A percentile compares a stretch with the other conserved stretches of the same genome.
These are phyloP conservation scores for Helicostylum pulchrum DNA, from an alignment of 192 early-diverging fungal species.

Conservation along the genomic window DNA sequence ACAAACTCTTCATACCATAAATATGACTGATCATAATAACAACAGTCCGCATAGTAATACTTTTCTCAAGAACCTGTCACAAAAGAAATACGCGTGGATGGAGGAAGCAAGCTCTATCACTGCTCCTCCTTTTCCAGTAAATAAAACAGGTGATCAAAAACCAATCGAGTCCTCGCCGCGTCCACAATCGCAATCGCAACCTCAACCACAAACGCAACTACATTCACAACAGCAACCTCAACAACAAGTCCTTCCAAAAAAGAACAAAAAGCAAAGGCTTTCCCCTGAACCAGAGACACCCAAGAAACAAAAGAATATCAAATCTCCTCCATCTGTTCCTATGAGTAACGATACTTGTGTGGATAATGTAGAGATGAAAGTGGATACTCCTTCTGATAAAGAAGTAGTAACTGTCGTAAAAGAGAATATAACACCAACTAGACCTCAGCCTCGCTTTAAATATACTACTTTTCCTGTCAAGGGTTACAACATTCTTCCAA, in stretches of 20 bases:
- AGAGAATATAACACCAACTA: background rate
- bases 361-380: too few relatives aligned
- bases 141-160: too few relatives aligned
- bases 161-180: background rate
- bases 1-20: background rate
- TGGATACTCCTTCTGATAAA: too few relatives aligned
- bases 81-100: slow-evolving; percentile 40
- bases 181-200: background rate
- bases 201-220: background rate
- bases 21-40: slow-evolving; percentile 15
- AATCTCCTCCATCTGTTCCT: background rate
- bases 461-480: slow-evolving; percentile 52
- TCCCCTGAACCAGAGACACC: slow-evolving; percentile 12
- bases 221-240: background rate
- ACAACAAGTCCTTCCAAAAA: slow-evolving; percentile 2
- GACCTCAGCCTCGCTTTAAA: slow-evolving; percentile 40
- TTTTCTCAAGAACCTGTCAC: slow-evolving; percentile 31
- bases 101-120: slow-evolving; percentile 9
- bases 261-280: slow-evolving; percentile 8
- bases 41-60: slow-evolving; percentile 14
- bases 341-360: too few relatives aligned
- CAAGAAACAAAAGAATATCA: background rate
- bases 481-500: slow-evolving; percentile 42
- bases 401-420: too few relatives aligned
- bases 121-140: slow-evolving; percentile 4